Evolutionary conservation across 805 yeast species (phyloP), one percentile per base, ranked within the genome.

Genomic region (Barnettozyma sucrosica): DNA sequence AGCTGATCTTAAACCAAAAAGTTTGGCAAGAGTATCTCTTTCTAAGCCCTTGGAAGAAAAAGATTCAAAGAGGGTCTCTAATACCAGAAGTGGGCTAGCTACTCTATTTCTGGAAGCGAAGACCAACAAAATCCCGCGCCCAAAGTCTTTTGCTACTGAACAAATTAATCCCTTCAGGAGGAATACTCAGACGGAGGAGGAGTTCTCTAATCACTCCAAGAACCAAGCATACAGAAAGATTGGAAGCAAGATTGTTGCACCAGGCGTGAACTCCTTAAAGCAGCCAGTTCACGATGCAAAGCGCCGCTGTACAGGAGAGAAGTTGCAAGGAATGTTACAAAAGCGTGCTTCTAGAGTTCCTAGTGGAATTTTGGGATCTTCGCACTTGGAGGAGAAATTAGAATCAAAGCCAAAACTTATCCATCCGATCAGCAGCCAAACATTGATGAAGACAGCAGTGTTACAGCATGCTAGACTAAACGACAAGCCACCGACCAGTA

Each of bases 401-500:
- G 34, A 45, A 4, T 45, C 28, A 37, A 46, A 41, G 16, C 34
- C 39, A 36, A 59, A 54, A 37, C 45, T 44, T 34, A 41, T 43
- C 2, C 46, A 47, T 26, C 24, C 37, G 2, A 43, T 47, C 14
- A 54, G 34, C 25, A 50, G 55, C 18, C 59, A 56, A 33, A 56
- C 55, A 4, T 55, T 67, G 43, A 60, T 66, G 65, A 68, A 63
- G 50, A 57, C 66, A 2, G 65, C 70, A 0, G 59, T 65, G 8
- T 28, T 62, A 23, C 68, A 66, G 34, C 61, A 64, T 48, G 67
- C 69, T 2, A 60, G 64, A 36, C 25, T 55, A 36, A 56, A 53
- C 40, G 55, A 47, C 33, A 55, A 55, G 7, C 23, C 30, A 4
- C 43, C 34, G 13, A 30, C 38, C 13, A 51, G 48, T 30, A 50